Conservation (phyloP, 345 rosid species). For the Limnanthes douglasii region DNA sequence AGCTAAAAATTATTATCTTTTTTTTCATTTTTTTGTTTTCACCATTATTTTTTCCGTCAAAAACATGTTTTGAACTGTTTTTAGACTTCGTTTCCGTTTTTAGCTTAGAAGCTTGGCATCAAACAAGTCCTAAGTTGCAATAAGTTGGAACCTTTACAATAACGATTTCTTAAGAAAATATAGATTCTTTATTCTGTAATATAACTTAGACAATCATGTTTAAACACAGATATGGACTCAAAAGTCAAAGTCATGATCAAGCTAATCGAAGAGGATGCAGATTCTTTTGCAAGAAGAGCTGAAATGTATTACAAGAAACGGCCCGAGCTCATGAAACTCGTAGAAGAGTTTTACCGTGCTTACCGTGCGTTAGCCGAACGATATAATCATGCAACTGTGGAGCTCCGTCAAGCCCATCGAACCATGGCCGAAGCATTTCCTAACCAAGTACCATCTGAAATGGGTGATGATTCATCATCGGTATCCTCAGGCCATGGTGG, state of each 20-base stretch:
- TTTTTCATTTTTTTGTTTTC: too few relatives aligned
- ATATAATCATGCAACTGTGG: slow-evolving; percentile 86
- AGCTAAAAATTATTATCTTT: too few relatives aligned
- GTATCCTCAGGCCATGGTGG: slow-evolving; percentile 28
- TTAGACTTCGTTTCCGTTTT: too few relatives aligned
- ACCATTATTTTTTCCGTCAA: too few relatives aligned
- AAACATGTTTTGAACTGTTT: background rate
- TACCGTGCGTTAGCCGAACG: slow-evolving; percentile 97
- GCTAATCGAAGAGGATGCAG: slow-evolving; percentile 97
- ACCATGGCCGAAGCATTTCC: slow-evolving; percentile 92
- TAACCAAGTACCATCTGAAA: slow-evolving; percentile 51
- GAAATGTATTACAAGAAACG: slow-evolving; percentile 99
- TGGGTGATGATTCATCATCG: slow-evolving; percentile 47
- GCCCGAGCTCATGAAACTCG: slow-evolving; percentile 93
- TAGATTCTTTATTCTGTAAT: background rate
- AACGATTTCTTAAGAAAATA: too few relatives aligned
- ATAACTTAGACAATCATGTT: background rate
- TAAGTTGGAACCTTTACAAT: too few relatives aligned
- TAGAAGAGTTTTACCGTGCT: slow-evolving; percentile 96
- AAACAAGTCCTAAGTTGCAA: too few relatives aligned
- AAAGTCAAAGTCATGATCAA: slow-evolving; percentile 93
- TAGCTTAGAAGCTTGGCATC: too few relatives aligned
- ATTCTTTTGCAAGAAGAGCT: slow-evolving; percentile 98
- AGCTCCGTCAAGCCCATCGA: slow-evolving; percentile 80
- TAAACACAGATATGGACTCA: slow-evolving; percentile 76